Conservation (phyloP, 2,329 filamentous ascomycete species). For the Neonectria neomacrospora region DNA sequence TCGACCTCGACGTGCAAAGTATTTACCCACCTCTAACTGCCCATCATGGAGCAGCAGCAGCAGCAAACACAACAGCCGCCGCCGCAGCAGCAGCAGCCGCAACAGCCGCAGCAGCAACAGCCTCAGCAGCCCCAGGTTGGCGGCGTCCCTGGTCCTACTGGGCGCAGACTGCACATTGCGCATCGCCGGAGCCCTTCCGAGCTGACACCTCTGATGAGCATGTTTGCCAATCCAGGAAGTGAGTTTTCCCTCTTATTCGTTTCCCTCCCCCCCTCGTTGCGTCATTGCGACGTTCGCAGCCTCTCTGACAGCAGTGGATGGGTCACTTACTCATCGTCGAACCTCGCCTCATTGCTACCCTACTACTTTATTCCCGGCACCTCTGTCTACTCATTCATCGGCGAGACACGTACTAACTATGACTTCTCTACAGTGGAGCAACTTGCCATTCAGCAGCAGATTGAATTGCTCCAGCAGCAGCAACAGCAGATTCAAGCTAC, state of each 20-base stretch:
- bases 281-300: background rate
- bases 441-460: constrained; percentile 96
- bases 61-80: constrained; percentile 42
- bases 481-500: constrained; percentile 97
- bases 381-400: constrained; percentile 7
- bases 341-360: background rate
- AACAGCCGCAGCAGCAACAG: constrained; percentile 57
- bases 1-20: constrained; percentile 55
- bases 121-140: constrained; percentile 62
- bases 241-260: constrained; percentile 53
- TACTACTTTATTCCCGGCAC: background rate
- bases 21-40: constrained; percentile 51
- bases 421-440: constrained; percentile 80
- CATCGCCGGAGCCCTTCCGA: constrained; percentile 97
- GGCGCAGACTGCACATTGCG: constrained; percentile 94
- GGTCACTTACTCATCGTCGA: background rate
- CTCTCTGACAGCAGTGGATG: background rate
- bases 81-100: constrained; percentile 42
- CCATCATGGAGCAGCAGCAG: constrained; percentile 65
- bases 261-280: background rate
- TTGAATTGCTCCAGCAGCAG: constrained; percentile 95
- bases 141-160: constrained; percentile 77
- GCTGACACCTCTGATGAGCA: constrained; percentile 97
- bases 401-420: constrained; percentile 35
- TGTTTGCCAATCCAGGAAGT: constrained; percentile 75